Evolutionary conservation across 805 yeast species (phyloP).

Genomic region (Candida coleopterorum): DNA sequence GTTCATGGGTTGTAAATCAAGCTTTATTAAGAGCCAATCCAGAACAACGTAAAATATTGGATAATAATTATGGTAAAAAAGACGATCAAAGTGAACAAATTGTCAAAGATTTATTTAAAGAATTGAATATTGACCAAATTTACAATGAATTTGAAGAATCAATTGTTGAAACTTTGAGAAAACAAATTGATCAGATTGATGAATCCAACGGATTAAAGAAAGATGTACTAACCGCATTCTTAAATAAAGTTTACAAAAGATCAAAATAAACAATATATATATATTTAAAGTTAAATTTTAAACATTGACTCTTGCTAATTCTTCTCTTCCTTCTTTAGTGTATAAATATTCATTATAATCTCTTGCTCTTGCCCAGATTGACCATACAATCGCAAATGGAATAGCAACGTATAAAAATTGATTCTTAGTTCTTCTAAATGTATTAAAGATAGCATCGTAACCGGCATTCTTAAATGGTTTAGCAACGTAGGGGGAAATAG

Average conservation of each 20-base stretch:
- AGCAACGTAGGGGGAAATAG: slow-evolving; percentile 92
- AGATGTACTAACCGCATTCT: slow-evolving; percentile 78
- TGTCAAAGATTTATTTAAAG: slow-evolving; percentile 69
- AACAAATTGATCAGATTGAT: slow-evolving; percentile 66
- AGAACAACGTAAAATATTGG: slow-evolving; percentile 78
- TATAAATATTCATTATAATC: slow-evolving; percentile 90
- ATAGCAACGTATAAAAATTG: slow-evolving; percentile 74
- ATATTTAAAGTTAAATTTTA: slow-evolving; percentile 13
- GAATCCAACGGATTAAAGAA: slow-evolving; percentile 92
- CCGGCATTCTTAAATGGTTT: slow-evolving; percentile 84
- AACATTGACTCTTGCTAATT: slow-evolving; percentile 64
- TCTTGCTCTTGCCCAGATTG: slow-evolving; percentile 81
- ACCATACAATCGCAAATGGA: slow-evolving; percentile 80
- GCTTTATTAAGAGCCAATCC: slow-evolving; percentile 76
- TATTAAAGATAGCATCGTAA: slow-evolving; percentile 85
- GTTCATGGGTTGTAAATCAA: slow-evolving; percentile 95
- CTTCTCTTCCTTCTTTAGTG: slow-evolving; percentile 97
- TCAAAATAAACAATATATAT: slow-evolving; percentile 48
- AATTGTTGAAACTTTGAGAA: slow-evolving; percentile 58
- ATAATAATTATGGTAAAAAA: slow-evolving; percentile 87
- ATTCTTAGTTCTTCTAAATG: slow-evolving; percentile 86
- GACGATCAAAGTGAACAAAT: slow-evolving; percentile 60
- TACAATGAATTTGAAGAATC: slow-evolving; percentile 83
- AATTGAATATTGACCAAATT: slow-evolving; percentile 63
- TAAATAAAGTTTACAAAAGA: slow-evolving; percentile 91